Base-by-base conservation (phyloP, 129 eudicot species). In the Logfia minima region DNA sequence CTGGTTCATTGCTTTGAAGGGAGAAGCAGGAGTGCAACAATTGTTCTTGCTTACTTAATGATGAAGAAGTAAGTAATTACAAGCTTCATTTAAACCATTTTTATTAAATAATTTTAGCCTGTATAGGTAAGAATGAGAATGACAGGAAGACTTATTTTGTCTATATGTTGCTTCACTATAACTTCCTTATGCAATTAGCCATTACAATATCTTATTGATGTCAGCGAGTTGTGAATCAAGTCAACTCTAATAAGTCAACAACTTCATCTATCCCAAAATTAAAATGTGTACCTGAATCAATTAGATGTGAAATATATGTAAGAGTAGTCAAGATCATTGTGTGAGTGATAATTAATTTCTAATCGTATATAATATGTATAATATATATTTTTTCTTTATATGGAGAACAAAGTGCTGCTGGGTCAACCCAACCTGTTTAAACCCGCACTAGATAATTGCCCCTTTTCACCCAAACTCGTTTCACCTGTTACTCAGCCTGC, bases 1-100 rank as follows among this genome's bases (percentile, higher is more conserved):
- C 75, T 95, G 82, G 99, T 95, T 76, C 99, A 95, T 74, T 95
- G 99, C 83, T 95, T 95, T 75, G 99, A 95, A 91, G 99, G 99
- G 70, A 89, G 87, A 87, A 95, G 99, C 78, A 85, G 97, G 76
- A 95, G 99, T 74, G 99, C 97, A 29, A 95, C 99, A 4, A 80
- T 88, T 18, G 96, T 95, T 82, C 96, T 95, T 68, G 97, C 96
- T 28, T 95, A 91, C 86, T 77, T 95, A 55, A 95, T 95, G 97
- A 87, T 85, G 43, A 89, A 86, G 71, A 91, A 91, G 97, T 91
- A 85, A 87, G 96, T 74, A 21, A 21, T 43, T 68, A 21, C 37
- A 26, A 39, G 39, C 41, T 72, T 22, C 3, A 22, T 8, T 64
- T 2, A 18, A 43, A 17, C 58, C 1, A 24, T 4, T 21, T 35